Evolutionary conservation across 2,329 filamentous ascomycete genomes (phyloP).

Genomic region (Cercospora beticola): DNA sequence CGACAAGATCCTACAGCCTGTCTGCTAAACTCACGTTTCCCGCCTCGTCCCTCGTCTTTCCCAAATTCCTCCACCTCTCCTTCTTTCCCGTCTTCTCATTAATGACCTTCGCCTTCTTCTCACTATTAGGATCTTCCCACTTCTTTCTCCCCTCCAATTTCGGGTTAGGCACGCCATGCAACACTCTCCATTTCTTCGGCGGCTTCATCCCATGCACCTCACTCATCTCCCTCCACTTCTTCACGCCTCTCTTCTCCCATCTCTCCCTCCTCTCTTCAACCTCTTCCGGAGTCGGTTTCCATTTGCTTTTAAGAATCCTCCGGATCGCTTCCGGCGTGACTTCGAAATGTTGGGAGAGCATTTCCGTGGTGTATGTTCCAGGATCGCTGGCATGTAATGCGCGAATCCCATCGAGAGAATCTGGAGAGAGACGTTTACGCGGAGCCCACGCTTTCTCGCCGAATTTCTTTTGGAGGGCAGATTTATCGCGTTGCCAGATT

Average conservation of each 20-base stretch:
- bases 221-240: conserved; percentile 50
- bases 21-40: not conserved
- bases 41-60: not conserved
- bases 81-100: conserved; percentile 6
- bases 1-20: not conserved
- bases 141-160: conserved; percentile 12
- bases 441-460: conserved; percentile 74
- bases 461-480: conserved; percentile 73
- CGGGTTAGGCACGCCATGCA: conserved; percentile 39
- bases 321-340: conserved; percentile 85
- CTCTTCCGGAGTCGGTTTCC: conserved; percentile 58
- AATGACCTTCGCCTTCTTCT: not conserved
- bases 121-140: conserved; percentile 6
- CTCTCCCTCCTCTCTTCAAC: conserved; percentile 44
- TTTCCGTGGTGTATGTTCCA: conserved; percentile 69
- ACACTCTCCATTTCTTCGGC: conserved; percentile 53
- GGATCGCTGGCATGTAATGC: conserved; percentile 77
- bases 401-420: conserved; percentile 86
- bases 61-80: conserved; percentile 9
- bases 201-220: conserved; percentile 54
- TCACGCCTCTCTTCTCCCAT: conserved; percentile 51
- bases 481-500: conserved; percentile 74
- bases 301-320: conserved; percentile 79
- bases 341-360: conserved; percentile 75
- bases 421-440: conserved; percentile 82